A percentile compares a stretch with the other conserved stretches of the same genome.
phyloP scores from a whole-genome alignment of 805 yeast genomes.

The Pichia nakasei region DNA sequence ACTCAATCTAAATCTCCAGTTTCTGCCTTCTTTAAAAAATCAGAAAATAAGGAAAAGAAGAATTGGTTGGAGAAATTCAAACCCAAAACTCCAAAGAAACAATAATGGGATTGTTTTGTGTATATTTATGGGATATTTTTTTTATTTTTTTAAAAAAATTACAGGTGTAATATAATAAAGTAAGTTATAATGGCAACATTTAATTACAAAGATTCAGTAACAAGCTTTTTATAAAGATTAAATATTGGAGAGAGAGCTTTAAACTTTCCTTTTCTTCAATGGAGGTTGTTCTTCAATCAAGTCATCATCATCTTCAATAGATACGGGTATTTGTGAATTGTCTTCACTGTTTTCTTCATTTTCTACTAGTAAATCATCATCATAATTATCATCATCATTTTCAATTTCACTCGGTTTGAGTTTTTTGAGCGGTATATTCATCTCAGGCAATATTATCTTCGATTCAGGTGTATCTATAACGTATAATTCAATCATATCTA shows the following conservation, averaged over 20 bases:
- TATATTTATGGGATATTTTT: background rate
- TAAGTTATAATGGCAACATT: too few relatives aligned
- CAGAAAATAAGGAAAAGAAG: conserved; percentile 8
- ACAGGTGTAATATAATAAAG: background rate
- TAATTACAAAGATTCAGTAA: too few relatives aligned
- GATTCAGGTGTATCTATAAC: conserved; percentile 19
- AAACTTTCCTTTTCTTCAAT: conserved; percentile 3
- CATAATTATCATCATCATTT: conserved; percentile 19
- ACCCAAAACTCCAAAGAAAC: conserved; percentile 21
- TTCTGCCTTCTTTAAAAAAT: background rate
- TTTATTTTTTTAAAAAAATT: background rate
- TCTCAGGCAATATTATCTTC: conserved; percentile 15
- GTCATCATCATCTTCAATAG: conserved; percentile 7
- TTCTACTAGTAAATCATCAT: conserved; percentile 14
- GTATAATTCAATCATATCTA: conserved; percentile 57
- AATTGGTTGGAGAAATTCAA: conserved; percentile 40
- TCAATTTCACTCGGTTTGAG: conserved; percentile 4
- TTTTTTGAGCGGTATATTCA: conserved; percentile 14
- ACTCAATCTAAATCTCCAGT: background rate
- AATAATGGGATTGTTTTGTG: background rate
- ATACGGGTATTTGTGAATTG: background rate
- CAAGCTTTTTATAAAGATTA: too few relatives aligned
- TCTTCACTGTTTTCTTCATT: conserved; percentile 6
- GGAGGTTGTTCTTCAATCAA: conserved; percentile 8
- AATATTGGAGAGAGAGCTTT: too few relatives aligned